Conservation (phyloP, 495 filamentous ascomycete species). For the Podospora appendiculata region DNA sequence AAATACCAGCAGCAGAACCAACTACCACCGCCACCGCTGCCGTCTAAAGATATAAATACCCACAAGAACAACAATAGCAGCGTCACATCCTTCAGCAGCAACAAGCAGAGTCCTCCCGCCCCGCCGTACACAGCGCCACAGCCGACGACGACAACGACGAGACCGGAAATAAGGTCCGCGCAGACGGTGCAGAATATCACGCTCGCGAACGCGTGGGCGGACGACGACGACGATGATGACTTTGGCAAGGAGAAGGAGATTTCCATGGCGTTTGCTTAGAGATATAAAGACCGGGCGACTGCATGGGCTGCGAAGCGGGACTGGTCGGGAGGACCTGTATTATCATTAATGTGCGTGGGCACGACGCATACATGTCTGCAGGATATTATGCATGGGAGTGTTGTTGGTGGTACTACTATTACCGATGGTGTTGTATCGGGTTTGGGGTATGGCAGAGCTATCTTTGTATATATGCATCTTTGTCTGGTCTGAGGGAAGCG, state of each 20-base stretch:
- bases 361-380: no score
- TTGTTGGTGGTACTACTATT: no score
- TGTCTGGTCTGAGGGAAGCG: no score
- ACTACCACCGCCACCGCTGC: conserved; percentile 2
- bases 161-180: conserved; percentile 32
- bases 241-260: conserved; percentile 65
- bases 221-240: conserved; percentile 71
- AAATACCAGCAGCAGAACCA: no score
- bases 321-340: no score
- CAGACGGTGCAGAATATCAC: conserved; percentile 33
- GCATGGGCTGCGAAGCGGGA: no score
- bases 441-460: no score
- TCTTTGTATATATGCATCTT: no score
- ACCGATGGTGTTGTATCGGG: no score
- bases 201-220: conserved; percentile 78
- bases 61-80: conserved; percentile 27
- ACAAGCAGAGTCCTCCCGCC: neutral
- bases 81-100: conserved; percentile 10
- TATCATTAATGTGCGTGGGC: no score
- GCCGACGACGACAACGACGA: conserved; percentile 19
- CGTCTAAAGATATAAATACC: neutral
- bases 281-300: no score
- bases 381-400: no score
- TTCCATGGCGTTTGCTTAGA: conserved; percentile 66
- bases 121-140: conserved; percentile 11